phyloP scores from a whole-genome alignment of 441 rosid species.

The Manihot esculenta region DNA sequence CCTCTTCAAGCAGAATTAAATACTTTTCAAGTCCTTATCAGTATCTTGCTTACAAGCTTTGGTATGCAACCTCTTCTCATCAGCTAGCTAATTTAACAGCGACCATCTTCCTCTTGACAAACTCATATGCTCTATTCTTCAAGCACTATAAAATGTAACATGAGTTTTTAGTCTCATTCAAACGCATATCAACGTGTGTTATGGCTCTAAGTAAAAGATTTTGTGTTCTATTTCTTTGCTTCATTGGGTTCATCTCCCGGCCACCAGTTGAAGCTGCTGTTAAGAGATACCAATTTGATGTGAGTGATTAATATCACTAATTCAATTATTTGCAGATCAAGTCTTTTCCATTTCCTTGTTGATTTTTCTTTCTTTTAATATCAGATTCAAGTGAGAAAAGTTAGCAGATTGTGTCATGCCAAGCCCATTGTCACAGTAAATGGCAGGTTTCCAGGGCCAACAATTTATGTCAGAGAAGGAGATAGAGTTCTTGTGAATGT shows the following conservation, averaged over 20 bases:
- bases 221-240: constrained; percentile 17
- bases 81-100: constrained; percentile 23
- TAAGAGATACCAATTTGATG: constrained; percentile 36
- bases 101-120: constrained; percentile 20
- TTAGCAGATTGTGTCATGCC: constrained; percentile 26
- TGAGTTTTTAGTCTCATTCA: background rate
- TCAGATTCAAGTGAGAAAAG: constrained; percentile 25
- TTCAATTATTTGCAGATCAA: too few species aligned
- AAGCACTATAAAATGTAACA: constrained; percentile 8
- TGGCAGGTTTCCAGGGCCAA: constrained; percentile 27
- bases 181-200: background rate
- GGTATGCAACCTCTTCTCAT: constrained; percentile 13
- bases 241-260: constrained; percentile 19
- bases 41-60: constrained; percentile 21
- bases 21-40: too few species aligned
- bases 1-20: background rate
- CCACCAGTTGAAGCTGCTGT: constrained; percentile 26
- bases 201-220: constrained; percentile 17
- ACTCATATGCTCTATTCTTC: constrained; percentile 1
- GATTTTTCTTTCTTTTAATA: background rate
- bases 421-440: constrained; percentile 28
- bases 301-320: constrained; percentile 7
- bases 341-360: too few species aligned
- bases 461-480: constrained; percentile 24
- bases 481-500: constrained; percentile 23